phyloP scores from a whole-genome alignment of 306 rosid genomes.

The Fagus sylvatica region DNA sequence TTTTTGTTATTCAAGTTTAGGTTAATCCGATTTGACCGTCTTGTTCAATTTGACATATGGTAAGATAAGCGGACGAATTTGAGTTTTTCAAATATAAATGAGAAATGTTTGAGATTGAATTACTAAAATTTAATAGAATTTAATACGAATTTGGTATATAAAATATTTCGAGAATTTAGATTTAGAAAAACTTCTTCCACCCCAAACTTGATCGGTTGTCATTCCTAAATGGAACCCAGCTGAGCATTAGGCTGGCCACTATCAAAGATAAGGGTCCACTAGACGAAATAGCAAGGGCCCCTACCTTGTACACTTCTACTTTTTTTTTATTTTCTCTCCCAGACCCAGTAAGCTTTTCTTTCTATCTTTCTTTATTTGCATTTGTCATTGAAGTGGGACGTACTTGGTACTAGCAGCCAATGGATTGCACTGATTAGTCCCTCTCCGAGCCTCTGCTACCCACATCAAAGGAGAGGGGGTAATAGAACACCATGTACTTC shows the following conservation, averaged over 20 bases:
- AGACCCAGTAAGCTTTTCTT: background rate
- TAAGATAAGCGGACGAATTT: too few species aligned
- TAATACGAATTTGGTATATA: too few species aligned
- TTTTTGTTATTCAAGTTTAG: too few species aligned
- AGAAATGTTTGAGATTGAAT: too few species aligned
- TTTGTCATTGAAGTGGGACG: constrained; percentile 36
- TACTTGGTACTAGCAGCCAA: constrained; percentile 53
- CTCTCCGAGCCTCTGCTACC: constrained; percentile 45
- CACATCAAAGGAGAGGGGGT: constrained; percentile 49
- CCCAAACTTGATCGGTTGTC: too few species aligned
- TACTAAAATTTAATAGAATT: too few species aligned
- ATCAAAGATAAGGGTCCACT: constrained; percentile 38
- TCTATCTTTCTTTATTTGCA: constrained; percentile 21
- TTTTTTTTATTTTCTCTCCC: background rate
- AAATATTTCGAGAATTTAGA: too few species aligned
- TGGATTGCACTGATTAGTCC: constrained; percentile 52
- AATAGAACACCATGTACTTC: constrained; percentile 38
- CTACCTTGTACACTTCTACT: constrained; percentile 29
- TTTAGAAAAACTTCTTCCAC: too few species aligned
- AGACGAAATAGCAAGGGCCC: background rate
- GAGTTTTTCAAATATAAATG: too few species aligned
- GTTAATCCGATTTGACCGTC: too few species aligned
- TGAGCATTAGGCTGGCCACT: constrained; percentile 42
- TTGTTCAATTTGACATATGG: too few species aligned
- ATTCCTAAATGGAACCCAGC: constrained; percentile 32